These are phyloP conservation scores for Syncephalastrum contaminatum DNA, from an alignment of 371 early-diverging fungal genomes.

Conservation along the genomic window DNA sequence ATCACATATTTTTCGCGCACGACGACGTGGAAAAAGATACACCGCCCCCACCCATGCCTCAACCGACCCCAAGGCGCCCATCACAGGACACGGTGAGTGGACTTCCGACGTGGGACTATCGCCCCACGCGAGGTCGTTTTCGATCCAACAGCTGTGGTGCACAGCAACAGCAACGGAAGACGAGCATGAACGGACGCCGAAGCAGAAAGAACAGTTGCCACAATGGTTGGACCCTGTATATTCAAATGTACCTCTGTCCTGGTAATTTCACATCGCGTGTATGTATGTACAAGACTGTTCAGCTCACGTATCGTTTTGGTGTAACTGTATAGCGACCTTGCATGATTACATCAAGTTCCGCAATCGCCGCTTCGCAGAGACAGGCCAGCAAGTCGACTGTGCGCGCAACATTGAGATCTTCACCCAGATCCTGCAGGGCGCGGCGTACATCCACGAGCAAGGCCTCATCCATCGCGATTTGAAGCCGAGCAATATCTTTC, in stretches of 20 bases:
- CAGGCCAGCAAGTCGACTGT: constrained; percentile 29
- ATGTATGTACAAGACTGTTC: not conserved
- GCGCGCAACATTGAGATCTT: constrained; percentile 47
- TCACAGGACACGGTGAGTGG: too few relatives aligned
- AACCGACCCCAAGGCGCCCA: too few relatives aligned
- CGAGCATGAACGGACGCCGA: too few relatives aligned
- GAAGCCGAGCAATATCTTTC: constrained; percentile 80
- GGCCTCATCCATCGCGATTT: constrained; percentile 79
- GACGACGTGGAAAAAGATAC: too few relatives aligned
- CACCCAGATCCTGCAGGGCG: constrained; percentile 60
- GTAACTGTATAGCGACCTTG: constrained; percentile 30
- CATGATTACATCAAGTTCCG: constrained; percentile 43
- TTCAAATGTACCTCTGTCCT: constrained; percentile 88
- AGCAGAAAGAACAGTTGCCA: too few relatives aligned
- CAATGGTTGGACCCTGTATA: constrained; percentile 63
- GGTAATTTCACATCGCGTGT: constrained; percentile 32
- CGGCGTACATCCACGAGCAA: constrained; percentile 71
- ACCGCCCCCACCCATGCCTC: too few relatives aligned
- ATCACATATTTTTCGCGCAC: too few relatives aligned
- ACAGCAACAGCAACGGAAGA: too few relatives aligned
- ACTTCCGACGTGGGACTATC: too few relatives aligned
- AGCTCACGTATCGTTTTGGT: not conserved
- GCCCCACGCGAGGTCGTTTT: too few relatives aligned
- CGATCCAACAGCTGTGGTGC: too few relatives aligned
- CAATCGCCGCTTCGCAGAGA: constrained; percentile 26